phyloP scores from a whole-genome alignment of 768 basidiomycete genomes.

The Leucogyrophana mollusca region DNA sequence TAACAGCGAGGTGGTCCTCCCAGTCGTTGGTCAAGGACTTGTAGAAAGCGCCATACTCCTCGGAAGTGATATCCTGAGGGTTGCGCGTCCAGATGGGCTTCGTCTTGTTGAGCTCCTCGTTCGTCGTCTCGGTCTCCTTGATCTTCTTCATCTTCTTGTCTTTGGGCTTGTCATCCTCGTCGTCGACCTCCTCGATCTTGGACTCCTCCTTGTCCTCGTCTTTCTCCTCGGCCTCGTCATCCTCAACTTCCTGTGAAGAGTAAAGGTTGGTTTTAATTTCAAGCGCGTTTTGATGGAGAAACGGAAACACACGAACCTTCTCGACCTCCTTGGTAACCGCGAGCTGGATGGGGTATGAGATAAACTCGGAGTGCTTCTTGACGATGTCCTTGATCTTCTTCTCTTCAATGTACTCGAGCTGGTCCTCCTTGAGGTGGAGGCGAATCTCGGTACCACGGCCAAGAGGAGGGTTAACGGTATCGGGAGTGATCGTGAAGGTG shows the following conservation, averaged over 20 bases:
- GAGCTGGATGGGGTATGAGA: constrained; percentile 98
- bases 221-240: constrained; percentile 71
- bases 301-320: constrained; percentile 60
- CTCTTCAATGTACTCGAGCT: constrained; percentile 98
- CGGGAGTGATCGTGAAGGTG: constrained; percentile 97
- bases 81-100: constrained; percentile 99
- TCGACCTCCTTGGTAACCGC: constrained; percentile 99
- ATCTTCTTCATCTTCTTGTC: constrained; percentile 93
- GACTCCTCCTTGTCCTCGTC: constrained; percentile 74
- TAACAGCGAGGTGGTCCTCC: constrained; percentile 99
- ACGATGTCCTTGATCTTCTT: constrained; percentile 99
- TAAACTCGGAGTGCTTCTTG: constrained; percentile 99
- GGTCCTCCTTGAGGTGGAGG: constrained; percentile 96
- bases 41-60: constrained; percentile 97
- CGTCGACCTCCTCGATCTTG: constrained; percentile 82
- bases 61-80: constrained; percentile 86
- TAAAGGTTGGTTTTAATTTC: constrained; percentile 1
- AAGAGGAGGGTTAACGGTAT: constrained; percentile 85
- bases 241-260: constrained; percentile 73
- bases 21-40: constrained; percentile 99
- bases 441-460: constrained; percentile 93
- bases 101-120: constrained; percentile 99
- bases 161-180: constrained; percentile 81
- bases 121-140: constrained; percentile 83
- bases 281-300: not conserved